Conservation (phyloP, 768 basidiomycete species). For the Hemileccinum impolitum region DNA sequence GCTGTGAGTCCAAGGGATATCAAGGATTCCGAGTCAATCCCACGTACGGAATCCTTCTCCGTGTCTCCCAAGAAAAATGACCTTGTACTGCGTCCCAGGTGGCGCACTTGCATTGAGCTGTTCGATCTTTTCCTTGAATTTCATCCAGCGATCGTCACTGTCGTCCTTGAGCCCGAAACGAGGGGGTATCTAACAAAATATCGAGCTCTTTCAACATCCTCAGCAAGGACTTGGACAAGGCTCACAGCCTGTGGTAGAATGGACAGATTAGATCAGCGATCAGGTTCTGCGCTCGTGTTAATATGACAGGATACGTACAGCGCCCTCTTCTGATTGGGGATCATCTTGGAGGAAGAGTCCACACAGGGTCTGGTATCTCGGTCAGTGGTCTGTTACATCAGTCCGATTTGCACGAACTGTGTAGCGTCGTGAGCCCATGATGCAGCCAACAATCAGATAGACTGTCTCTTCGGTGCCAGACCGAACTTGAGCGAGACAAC, state of each 20-base stretch:
- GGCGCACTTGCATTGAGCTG: conserved; percentile 43
- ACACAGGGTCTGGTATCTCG: conserved; percentile 5
- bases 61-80: conserved; percentile 64
- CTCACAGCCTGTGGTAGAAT: conserved; percentile 12
- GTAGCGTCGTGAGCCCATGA: conserved; percentile 14
- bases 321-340: conserved; percentile 6
- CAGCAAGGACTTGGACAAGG: not conserved
- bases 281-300: not conserved
- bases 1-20: conserved; percentile 22
- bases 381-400: not conserved
- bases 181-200: conserved; percentile 42
- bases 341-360: conserved; percentile 23
- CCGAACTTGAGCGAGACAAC: not conserved
- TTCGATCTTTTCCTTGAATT: conserved; percentile 38
- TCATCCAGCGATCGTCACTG: conserved; percentile 48
- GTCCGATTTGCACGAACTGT: conserved; percentile 10
- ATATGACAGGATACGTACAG: conserved; percentile 6
- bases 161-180: conserved; percentile 59
- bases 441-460: not conserved
- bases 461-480: not conserved
- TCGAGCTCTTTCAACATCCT: not conserved
- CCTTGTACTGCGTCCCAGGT: conserved; percentile 48
- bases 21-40: no score
- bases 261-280: conserved; percentile 1
- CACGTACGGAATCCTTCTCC: conserved; percentile 70